Base-by-base conservation (phyloP, 2,329 filamentous ascomycete species). In the Monilinia fructicola region DNA sequence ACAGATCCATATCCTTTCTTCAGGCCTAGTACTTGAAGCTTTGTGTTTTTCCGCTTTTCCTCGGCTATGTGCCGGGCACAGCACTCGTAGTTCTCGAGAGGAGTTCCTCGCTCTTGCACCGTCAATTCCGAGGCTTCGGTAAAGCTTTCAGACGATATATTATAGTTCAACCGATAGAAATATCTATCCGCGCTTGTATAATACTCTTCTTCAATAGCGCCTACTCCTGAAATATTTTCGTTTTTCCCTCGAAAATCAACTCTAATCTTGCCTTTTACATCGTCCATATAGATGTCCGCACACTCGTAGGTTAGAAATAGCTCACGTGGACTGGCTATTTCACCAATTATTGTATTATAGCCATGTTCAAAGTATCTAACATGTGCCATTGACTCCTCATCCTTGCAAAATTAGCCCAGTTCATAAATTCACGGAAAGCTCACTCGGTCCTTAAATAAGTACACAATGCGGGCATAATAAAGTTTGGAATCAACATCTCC, bases 321-420 rank as follows among this genome's bases (percentile, higher is more conserved):
- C 44, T 71, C 71, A n/a, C 46, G 38, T 11, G 68, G 61, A 5
- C 67, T 42, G 2, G 71, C 69, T 4, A 67, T 35, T 23, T 72
- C 67, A 3, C 60, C 64, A 28, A 67, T 53, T 11, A 54, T 52
- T 1, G 70, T 71, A 10, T 48, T 48, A 4, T 46, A 55, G 6
- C 69, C 71, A 16, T 71, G 70, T 11, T 44, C 11, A n/a, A 72
- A 71, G 60, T 68, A 71, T 7, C 63, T 65, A 2, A 72, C 3
- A 48, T 74, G 72, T 11, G 61, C 69, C 28, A 60, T 59, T 12
- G 52, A 28, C 23, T 59, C 21, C 12, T 42, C 54, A 44, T 46
- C 9, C 50, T 64, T 54, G 4, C 16, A 38, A 4, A 62, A 28
- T 53, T 21, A 52, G 59, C 16, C 28, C 6, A 0, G 26, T 14